These are phyloP conservation scores for Cyphellophora europaea DNA, from an alignment of 2,329 filamentous ascomycete species.

Conservation along the genomic window DNA sequence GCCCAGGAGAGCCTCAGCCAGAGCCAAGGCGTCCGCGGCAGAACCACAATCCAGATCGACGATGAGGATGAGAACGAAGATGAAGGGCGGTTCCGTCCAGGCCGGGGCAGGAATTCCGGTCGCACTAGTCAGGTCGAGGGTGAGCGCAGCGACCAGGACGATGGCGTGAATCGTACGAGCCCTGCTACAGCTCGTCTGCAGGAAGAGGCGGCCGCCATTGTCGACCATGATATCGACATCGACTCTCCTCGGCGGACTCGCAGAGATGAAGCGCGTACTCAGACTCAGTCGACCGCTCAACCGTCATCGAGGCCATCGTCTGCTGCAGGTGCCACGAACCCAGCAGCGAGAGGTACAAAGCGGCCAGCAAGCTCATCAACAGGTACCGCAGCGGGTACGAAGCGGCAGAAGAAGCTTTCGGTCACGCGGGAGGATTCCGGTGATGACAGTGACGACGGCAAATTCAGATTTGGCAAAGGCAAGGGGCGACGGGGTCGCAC, in stretches of 20 bases:
- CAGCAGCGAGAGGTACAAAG: slow-evolving; percentile 7
- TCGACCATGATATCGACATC: slow-evolving; percentile 16
- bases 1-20: slow-evolving; percentile 14
- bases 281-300: neutral
- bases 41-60: slow-evolving; percentile 7
- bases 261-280: slow-evolving; percentile 6
- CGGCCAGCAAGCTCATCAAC: slow-evolving; percentile 6
- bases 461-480: slow-evolving; percentile 36
- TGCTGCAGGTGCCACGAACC: slow-evolving; percentile 1
- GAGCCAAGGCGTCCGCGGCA: slow-evolving; percentile 13
- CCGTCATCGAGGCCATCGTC: too few species aligned
- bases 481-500: slow-evolving; percentile 1
- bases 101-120: neutral
- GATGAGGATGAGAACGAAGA: slow-evolving; percentile 21
- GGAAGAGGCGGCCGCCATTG: slow-evolving; percentile 16
- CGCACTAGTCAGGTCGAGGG: neutral
- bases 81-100: neutral
- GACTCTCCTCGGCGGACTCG: slow-evolving; percentile 18
- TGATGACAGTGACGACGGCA: slow-evolving; percentile 47
- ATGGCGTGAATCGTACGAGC: slow-evolving; percentile 4
- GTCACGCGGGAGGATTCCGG: slow-evolving; percentile 19
- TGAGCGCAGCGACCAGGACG: slow-evolving; percentile 4
- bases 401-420: slow-evolving; percentile 23
- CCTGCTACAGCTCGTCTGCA: slow-evolving; percentile 12
- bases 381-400: slow-evolving; percentile 5